Evolutionary conservation across 2,329 filamentous ascomycete species (phyloP).

Genomic region (Penicillium brasilianum): DNA sequence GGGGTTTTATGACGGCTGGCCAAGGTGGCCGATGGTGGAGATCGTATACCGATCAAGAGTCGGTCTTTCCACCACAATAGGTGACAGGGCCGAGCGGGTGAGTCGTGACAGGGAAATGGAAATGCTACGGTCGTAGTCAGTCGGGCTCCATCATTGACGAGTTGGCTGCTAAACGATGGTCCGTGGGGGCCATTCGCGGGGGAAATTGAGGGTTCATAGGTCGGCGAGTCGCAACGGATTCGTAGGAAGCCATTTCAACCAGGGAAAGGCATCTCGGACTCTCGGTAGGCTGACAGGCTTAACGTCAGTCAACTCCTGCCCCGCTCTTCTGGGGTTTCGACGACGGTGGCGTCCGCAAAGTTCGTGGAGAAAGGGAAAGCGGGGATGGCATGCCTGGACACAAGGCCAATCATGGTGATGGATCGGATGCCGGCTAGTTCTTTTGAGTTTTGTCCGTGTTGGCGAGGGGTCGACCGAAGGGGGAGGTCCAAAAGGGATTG

Average conservation of each 20-base stretch:
- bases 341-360: background rate
- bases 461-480: too few relatives aligned
- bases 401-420: background rate
- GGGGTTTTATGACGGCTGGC: background rate
- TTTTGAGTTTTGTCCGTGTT: background rate
- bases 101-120: too few relatives aligned
- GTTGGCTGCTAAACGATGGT: background rate
- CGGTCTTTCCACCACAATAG: background rate
- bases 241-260: background rate
- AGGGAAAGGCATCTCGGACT: background rate
- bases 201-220: background rate
- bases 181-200: too few relatives aligned
- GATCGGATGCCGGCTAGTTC: background rate
- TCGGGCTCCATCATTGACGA: background rate
- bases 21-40: slow-evolving; percentile 5
- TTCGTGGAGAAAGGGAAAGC: background rate
- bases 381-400: background rate
- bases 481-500: background rate
- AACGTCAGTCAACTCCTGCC: background rate
- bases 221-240: too few relatives aligned
- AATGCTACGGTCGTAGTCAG: background rate
- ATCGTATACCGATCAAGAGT: slow-evolving; percentile 21
- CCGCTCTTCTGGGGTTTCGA: background rate
- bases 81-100: background rate
- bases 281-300: background rate